Percentiles rank a stretch among this genome's conserved stretches.
Conservation (phyloP, 257 asterid species). For the Fraxinus americana region DNA sequence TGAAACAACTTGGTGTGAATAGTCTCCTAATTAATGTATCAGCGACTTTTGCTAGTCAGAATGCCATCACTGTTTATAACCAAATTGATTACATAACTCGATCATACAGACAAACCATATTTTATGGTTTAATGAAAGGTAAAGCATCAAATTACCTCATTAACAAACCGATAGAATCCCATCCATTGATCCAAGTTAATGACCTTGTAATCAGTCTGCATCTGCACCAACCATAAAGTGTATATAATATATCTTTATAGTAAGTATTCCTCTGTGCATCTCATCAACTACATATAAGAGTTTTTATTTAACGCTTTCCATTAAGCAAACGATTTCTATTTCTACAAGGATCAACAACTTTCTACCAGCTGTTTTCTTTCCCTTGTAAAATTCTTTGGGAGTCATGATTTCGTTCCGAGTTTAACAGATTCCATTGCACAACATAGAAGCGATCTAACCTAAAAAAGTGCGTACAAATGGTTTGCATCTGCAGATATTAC, state of each 20-base stretch:
- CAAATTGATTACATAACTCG: not conserved
- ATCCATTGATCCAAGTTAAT: constrained; percentile 92
- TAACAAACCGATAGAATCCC: constrained; percentile 75
- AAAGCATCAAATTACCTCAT: constrained; percentile 52
- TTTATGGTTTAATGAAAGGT: not conserved
- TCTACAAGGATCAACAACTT: not conserved
- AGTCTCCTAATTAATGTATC: not conserved
- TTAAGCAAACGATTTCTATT: not conserved
- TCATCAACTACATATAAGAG: not conserved
- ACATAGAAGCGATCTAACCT: not conserved
- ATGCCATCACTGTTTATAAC: not conserved
- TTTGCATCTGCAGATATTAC: not conserved
- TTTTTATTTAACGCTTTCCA: not conserved
- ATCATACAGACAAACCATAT: not conserved
- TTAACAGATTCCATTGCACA: not conserved
- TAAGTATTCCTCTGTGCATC: constrained; percentile 12
- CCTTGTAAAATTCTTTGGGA: not conserved
- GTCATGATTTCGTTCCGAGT: not conserved
- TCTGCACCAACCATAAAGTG: constrained; percentile 41
- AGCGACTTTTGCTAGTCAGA: not conserved
- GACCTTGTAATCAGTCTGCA: constrained; percentile 79
- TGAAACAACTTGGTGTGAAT: not conserved
- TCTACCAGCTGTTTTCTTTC: not conserved
- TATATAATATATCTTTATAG: not conserved
- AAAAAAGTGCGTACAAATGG: not conserved